These are phyloP conservation scores for Leccinum fallax DNA, from an alignment of 1,284 basidiomycete species.

Conservation along the genomic window DNA sequence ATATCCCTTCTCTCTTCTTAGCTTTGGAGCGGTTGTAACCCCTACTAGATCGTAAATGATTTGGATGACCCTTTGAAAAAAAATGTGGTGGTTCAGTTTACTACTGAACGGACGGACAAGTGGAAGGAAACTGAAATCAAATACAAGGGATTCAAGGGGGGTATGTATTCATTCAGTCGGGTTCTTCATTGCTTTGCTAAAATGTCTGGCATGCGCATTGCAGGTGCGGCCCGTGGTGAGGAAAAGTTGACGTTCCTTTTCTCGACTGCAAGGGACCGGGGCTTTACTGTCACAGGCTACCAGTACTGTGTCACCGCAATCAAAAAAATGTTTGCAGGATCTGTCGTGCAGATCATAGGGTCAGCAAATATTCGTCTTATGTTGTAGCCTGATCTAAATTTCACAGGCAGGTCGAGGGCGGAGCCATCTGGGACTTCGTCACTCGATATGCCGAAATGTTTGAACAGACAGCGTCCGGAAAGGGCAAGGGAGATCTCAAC, in stretches of 20 bases:
- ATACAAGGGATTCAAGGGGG: slow-evolving; percentile 26
- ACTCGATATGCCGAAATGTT: slow-evolving; percentile 19
- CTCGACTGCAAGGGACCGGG: slow-evolving; percentile 20
- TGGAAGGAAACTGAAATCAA: slow-evolving; percentile 18
- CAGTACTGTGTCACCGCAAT: slow-evolving; percentile 22
- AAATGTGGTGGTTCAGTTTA: slow-evolving; percentile 30
- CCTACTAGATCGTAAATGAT: slow-evolving; percentile 30
- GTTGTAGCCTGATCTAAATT: neutral
- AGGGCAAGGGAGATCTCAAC: neutral
- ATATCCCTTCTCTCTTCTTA: neutral
- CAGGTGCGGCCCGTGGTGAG: slow-evolving; percentile 19
- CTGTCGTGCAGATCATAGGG: slow-evolving; percentile 10
- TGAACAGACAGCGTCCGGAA: slow-evolving; percentile 10
- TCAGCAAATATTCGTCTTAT: slow-evolving; percentile 14
- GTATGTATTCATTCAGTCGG: slow-evolving; percentile 13
- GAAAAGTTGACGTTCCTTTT: slow-evolving; percentile 24
- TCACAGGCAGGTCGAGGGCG: slow-evolving; percentile 21
- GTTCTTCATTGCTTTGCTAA: neutral
- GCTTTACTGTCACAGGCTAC: slow-evolving; percentile 25
- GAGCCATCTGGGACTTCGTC: slow-evolving; percentile 20
- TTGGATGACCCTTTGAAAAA: slow-evolving; percentile 3
- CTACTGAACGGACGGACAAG: neutral
- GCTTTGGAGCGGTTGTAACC: neutral
- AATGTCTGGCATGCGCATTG: neutral
- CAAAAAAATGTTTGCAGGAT: neutral